Evolutionary conservation across 495 filamentous ascomycete genomes (phyloP), one percentile per base, ranked within the genome.

Genomic region (Cairneyella variabilis): DNA sequence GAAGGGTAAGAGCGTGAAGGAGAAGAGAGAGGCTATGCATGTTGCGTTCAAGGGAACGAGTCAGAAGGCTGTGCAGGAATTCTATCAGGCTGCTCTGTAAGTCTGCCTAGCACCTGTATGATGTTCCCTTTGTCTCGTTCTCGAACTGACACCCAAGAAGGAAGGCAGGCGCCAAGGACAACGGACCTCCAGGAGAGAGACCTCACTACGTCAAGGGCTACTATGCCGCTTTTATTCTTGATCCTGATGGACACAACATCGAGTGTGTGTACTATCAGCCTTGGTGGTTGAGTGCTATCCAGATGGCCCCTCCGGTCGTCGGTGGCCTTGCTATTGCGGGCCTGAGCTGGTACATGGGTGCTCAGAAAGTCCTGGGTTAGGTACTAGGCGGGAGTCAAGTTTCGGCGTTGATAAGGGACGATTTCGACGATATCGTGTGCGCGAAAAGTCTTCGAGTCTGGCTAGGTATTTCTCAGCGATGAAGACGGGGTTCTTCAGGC

Each of bases 241-340:
- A 82, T 67, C 71, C 73, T 1, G 55, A 69, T 26, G 77, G 77
- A 1, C 78, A 79, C 47, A 79, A 79, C 53, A 62, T 79, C 21
- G 76, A 81, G 66, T 64, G 67, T 48, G 66, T 74, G 25, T 56
- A 58, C 34, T 65, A 43, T 36, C 53, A 56, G 25, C 52, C 53
- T 36, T 58, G 25, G 21, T 54, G 52, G 56, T 54, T 46, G 56
- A 38, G 7, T 18, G 11, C 14, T 32, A 7, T 6, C 23, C 20
- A 23, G 20, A 6, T 7, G 3, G 40, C 16, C 11, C 40, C 40
- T 3, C 18, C 23, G 40, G 40, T 23, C 3, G 6, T 43, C 23
- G 40, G 40, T 7, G 40, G 16, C 14, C 16, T 23, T 23, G 21
- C 3, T 39, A 36, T 40, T n/a, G 48, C 7, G 21, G 48, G 18